Conservation (phyloP, 768 basidiomycete species). For the Boletus sp. region DNA sequence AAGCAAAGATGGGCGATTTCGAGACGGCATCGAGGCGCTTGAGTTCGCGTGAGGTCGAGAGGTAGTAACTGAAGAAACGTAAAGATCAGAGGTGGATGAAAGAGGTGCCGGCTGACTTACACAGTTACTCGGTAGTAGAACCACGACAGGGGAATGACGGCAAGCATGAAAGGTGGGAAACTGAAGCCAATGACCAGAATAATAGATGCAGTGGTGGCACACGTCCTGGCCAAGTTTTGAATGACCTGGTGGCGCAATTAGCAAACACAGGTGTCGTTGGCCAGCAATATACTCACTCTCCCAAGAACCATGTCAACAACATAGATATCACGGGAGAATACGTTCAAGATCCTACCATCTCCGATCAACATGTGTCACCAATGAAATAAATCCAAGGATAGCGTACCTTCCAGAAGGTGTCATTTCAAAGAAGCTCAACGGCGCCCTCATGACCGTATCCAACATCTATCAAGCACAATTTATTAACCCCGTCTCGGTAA, state of each 20-base stretch:
- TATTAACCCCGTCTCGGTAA: neutral
- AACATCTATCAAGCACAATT: constrained; percentile 59
- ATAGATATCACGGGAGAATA: constrained; percentile 88
- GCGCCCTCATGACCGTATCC: constrained; percentile 75
- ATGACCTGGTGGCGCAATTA: constrained; percentile 44
- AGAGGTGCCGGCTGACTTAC: constrained; percentile 39
- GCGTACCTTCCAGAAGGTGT: constrained; percentile 81
- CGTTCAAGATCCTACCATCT: constrained; percentile 67
- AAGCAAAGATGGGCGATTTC: constrained; percentile 87
- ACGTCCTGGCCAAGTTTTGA: constrained; percentile 65
- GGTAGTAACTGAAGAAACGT: constrained; percentile 63
- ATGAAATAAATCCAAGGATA: neutral
- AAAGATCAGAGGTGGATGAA: neutral
- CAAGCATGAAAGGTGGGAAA: constrained; percentile 79
- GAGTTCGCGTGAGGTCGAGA: constrained; percentile 81
- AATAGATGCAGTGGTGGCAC: constrained; percentile 57
- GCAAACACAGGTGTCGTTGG: neutral
- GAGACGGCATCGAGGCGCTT: constrained; percentile 89
- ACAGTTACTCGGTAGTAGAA: constrained; percentile 80
- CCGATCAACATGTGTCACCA: neutral
- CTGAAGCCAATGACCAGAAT: constrained; percentile 73
- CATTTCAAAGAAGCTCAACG: constrained; percentile 84
- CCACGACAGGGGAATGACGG: constrained; percentile 71
- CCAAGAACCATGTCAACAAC: constrained; percentile 83
- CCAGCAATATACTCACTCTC: constrained; percentile 38